phyloP scores from a whole-genome alignment of 495 filamentous ascomycete genomes.

The Aspergillus asperescens region DNA sequence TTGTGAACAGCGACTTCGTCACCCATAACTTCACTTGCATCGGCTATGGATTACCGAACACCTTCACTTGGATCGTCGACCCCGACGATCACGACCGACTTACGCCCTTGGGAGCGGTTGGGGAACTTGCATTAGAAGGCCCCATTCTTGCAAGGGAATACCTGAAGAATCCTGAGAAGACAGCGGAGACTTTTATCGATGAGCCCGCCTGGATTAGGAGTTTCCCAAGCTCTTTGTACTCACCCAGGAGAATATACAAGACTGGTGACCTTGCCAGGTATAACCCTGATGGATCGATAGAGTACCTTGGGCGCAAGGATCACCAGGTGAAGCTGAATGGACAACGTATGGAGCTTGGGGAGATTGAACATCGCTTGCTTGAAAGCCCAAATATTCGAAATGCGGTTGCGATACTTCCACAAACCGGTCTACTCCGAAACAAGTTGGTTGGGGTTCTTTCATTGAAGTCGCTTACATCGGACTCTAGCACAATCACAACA shows the following conservation, averaged over 20 bases:
- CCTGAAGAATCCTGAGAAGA: slow-evolving; percentile 48
- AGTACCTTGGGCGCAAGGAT: slow-evolving; percentile 57
- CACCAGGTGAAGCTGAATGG: slow-evolving; percentile 64
- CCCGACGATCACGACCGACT: slow-evolving; percentile 43
- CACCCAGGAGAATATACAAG: slow-evolving; percentile 38
- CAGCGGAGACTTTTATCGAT: slow-evolving; percentile 42
- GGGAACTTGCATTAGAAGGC: slow-evolving; percentile 50
- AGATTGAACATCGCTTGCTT: slow-evolving; percentile 41
- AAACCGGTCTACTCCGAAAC: slow-evolving; percentile 32
- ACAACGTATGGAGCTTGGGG: slow-evolving; percentile 60
- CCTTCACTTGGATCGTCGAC: slow-evolving; percentile 52
- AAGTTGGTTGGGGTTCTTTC: slow-evolving; percentile 43
- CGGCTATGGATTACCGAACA: slow-evolving; percentile 43
- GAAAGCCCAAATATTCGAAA: slow-evolving; percentile 35
- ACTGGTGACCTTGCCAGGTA: slow-evolving; percentile 52
- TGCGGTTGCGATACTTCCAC: slow-evolving; percentile 44
- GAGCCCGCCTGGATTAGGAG: slow-evolving; percentile 32
- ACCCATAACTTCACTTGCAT: slow-evolving; percentile 41
- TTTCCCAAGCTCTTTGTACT: slow-evolving; percentile 19
- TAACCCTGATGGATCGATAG: slow-evolving; percentile 47
- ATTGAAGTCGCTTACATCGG: slow-evolving; percentile 27
- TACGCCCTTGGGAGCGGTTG: slow-evolving; percentile 47
- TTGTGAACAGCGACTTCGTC: slow-evolving; percentile 30
- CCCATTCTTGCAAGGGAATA: slow-evolving; percentile 48
- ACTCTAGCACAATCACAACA: slow-evolving; percentile 29